A percentile compares a stretch with the other conserved stretches of the same genome.
phyloP scores from a whole-genome alignment of 106 monocot genomes.

The Triglochin maritima region DNA sequence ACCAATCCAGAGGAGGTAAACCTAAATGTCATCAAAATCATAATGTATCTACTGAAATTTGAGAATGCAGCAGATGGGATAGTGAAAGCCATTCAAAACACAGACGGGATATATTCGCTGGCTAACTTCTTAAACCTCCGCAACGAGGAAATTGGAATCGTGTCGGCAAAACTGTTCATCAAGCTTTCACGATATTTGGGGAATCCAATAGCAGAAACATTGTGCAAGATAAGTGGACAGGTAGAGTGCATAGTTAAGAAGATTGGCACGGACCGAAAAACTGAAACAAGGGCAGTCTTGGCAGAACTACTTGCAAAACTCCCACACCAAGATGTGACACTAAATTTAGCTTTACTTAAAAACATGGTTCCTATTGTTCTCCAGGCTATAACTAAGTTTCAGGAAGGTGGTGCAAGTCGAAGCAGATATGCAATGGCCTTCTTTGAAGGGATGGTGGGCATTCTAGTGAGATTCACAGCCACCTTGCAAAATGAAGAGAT shows the following conservation, averaged over 20 bases:
- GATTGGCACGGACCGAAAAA: slow-evolving; percentile 13
- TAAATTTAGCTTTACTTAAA: slow-evolving; percentile 36
- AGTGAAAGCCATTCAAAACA: slow-evolving; percentile 30
- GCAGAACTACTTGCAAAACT: slow-evolving; percentile 42
- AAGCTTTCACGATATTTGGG: slow-evolving; percentile 35
- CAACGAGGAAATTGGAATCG: slow-evolving; percentile 26
- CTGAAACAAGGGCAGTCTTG: slow-evolving; percentile 27
- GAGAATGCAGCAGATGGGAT: slow-evolving; percentile 18
- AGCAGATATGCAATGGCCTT: slow-evolving; percentile 20
- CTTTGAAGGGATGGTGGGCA: slow-evolving; percentile 56
- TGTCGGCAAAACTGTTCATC: slow-evolving; percentile 34
- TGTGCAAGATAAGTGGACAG: slow-evolving; percentile 42
- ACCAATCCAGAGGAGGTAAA: slow-evolving; percentile 29
- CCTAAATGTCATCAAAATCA: slow-evolving; percentile 33
- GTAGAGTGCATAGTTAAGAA: slow-evolving; percentile 30
- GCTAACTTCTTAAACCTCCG: slow-evolving; percentile 28
- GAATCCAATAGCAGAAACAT: slow-evolving; percentile 35
- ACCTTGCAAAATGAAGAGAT: slow-evolving; percentile 40
- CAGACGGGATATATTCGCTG: slow-evolving; percentile 18
- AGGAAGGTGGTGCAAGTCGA: slow-evolving; percentile 18
- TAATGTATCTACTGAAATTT: slow-evolving; percentile 22
- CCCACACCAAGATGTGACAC: slow-evolving; percentile 34
- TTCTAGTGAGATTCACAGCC: slow-evolving; percentile 47
- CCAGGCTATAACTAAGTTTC: slow-evolving; percentile 25
- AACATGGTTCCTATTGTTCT: slow-evolving; percentile 23